These are phyloP conservation scores for Cyberlindnera americana DNA, from an alignment of 805 yeast genomes.

Conservation along the genomic window DNA sequence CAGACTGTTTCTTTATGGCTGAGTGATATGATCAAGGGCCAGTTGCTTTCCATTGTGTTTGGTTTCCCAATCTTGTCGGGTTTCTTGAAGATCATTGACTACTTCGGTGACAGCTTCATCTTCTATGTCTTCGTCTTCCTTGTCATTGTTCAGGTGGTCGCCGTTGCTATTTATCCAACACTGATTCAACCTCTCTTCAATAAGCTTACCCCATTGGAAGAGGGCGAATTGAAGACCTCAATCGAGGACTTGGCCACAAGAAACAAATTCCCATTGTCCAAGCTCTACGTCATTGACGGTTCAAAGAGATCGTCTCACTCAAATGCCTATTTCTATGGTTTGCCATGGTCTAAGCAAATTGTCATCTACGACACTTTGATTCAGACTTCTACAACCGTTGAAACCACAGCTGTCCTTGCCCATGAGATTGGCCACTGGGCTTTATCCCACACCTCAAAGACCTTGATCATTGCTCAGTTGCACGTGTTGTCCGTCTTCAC, in stretches of 20 bases:
- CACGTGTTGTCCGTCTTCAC: conserved; percentile 65
- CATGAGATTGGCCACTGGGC: conserved; percentile 99
- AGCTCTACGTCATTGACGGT: conserved; percentile 91
- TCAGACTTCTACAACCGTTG: conserved; percentile 67
- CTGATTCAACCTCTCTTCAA: conserved; percentile 91
- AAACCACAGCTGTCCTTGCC: conserved; percentile 93
- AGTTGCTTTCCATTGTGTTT: conserved; percentile 48
- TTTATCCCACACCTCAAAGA: conserved; percentile 78
- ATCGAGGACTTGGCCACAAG: conserved; percentile 75
- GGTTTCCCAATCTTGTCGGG: conserved; percentile 73
- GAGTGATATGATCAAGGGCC: conserved; percentile 63
- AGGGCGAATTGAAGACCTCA: conserved; percentile 79
- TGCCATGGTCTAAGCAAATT: conserved; percentile 96
- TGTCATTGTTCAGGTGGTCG: conserved; percentile 65
- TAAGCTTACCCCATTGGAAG: conserved; percentile 84
- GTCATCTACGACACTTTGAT: conserved; percentile 91
- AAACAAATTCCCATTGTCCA: conserved; percentile 81
- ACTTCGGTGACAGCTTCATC: conserved; percentile 77
- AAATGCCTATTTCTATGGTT: conserved; percentile 92
- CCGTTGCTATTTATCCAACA: conserved; percentile 76
- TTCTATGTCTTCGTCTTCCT: conserved; percentile 74
- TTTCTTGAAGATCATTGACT: conserved; percentile 75
- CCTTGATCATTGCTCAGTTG: conserved; percentile 60
- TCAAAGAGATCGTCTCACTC: conserved; percentile 95
- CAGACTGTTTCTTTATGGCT: conserved; percentile 70